Percentiles rank a stretch among this genome's conserved stretches.
These are phyloP conservation scores for Tarenaya hassleriana DNA, from an alignment of 345 rosid genomes.

Conservation along the genomic window DNA sequence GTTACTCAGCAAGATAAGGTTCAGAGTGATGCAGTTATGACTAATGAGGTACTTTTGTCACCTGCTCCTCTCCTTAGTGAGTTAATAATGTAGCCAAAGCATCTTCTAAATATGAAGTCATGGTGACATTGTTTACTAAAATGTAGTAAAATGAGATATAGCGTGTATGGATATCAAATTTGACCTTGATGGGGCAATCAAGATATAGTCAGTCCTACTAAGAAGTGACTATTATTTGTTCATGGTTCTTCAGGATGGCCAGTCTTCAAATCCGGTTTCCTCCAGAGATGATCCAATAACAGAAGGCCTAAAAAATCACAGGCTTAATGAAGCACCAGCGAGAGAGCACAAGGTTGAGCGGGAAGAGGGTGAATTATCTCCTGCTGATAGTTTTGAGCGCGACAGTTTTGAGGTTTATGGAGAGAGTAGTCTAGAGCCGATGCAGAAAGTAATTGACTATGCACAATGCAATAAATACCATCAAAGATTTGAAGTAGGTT, in stretches of 20 bases:
- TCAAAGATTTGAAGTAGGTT: too few species aligned
- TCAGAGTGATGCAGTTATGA: constrained; percentile 35
- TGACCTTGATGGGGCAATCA: constrained; percentile 1
- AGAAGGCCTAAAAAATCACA: constrained; percentile 40
- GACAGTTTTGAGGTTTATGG: constrained; percentile 75
- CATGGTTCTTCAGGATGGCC: constrained; percentile 46
- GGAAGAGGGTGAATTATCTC: constrained; percentile 98
- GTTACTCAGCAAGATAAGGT: constrained; percentile 31
- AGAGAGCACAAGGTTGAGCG: constrained; percentile 65
- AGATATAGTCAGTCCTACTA: not conserved
- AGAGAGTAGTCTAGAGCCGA: constrained; percentile 47
- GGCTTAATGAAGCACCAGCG: constrained; percentile 43
- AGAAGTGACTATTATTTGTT: not conserved
- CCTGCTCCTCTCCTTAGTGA: constrained; percentile 11
- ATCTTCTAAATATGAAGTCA: too few species aligned
- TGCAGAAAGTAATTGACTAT: constrained; percentile 46
- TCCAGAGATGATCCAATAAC: constrained; percentile 43
- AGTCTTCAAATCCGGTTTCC: constrained; percentile 32
- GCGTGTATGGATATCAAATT: too few species aligned
- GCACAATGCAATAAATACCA: constrained; percentile 40
- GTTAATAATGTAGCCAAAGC: too few species aligned
- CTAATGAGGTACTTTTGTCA: constrained; percentile 41
- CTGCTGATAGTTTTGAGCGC: constrained; percentile 83
- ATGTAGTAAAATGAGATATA: too few species aligned
- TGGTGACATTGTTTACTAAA: too few species aligned